Base-by-base conservation (phyloP, 1,284 basidiomycete genomes). In the Rhodotorula sp. region DNA sequence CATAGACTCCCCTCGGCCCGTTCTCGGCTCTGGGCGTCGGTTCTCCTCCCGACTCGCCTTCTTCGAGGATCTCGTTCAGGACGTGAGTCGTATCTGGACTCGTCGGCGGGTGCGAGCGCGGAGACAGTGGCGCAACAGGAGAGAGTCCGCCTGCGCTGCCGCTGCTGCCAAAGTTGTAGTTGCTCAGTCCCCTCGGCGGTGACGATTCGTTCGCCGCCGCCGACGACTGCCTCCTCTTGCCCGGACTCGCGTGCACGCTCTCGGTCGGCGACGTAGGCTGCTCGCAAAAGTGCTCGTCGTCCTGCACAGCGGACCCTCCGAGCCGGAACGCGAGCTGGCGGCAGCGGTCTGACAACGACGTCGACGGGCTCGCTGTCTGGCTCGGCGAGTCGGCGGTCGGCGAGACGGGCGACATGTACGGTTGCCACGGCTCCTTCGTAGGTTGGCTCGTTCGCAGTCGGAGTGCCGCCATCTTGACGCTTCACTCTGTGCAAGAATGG, bases 241-340 rank as follows among this genome's bases (percentile, higher is more conserved):
- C 37, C 29, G 54, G 18, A 29, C 45, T 15, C 26, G 24, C 22
- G 6, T 49, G 45, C 8, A 37, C 33, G 24, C 44, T n/a, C 58
- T 17, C 8, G 26, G 46, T 45, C 29, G 33, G n/a, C 17, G 62
- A 24, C 46, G 45, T 15, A 7, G 55, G 45, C 26, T 60, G n/a
- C 26, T 60, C 45, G 45, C 29, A 51, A 14, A 60, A 65, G 20
- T 55, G 42, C 1, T 42, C 51, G 56, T 69, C 70, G n/a, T 63
- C 60, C 29, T 62, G 54, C 3, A 66, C 64, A 15, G 70, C 70
- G 24, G 54, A 61, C 22, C 53, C 48, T 24, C 70, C 70, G n/a
- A 69, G 45, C 12, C 51, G 58, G 37, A n/a, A 49, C 5, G 70
- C 67, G 57, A 72, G 67, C 2, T 24, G 17, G 22, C 67, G 67